Base-by-base conservation (phyloP, 106 monocot genomes). In the Acanthochlamys bracteata region DNA sequence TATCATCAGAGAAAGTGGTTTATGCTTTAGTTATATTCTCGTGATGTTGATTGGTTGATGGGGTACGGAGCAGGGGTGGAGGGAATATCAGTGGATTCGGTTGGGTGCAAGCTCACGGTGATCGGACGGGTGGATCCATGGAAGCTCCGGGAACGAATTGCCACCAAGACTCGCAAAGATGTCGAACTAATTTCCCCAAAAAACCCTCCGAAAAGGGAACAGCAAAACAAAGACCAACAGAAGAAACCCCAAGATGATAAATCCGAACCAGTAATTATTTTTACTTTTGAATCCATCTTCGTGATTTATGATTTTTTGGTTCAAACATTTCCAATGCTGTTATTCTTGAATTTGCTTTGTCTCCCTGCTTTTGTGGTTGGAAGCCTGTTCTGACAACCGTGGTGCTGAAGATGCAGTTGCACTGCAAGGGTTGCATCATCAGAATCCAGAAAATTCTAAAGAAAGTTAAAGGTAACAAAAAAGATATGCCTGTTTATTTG, bases 341-440 rank as follows among this genome's bases (percentile, higher is more conserved):
- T 4, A 61, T 33, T 20, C 42, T 20, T 16, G 25, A 22, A 4
- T 25, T 11, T 20, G 11, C 12, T 58, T 64, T 42, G 41, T 7
- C 41, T 57, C 58, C 8, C 12, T 58, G 22, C 22, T 10, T 7
- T 60, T 3, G 20, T 41, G 7, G n/a, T 42, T 17, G 11, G 10
- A 21, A 81, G 89, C 71, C 73, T n/a, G 66, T 24, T 19, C 46
- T 25, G 14, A 56, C 78, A 14, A 86, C 86, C 12, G 81, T 84
- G 19, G 81, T 76, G 24, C 71, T 94, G 19, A 86, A 86, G 79
- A 84, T 92, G n/a, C 61, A 74, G 4, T 72, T 90, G 24, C 89
- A 90, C 59, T 94, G 94, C 73, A 73, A 84, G 0, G 94, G 89
- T 9, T 94, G 94, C 69, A 71, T 84, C 27, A 24, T 67, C 0